Evolutionary conservation across 108 stramenopile genomes (phyloP), one percentile per base, ranked within the genome.

Genomic region (Fistulifera solaris): DNA sequence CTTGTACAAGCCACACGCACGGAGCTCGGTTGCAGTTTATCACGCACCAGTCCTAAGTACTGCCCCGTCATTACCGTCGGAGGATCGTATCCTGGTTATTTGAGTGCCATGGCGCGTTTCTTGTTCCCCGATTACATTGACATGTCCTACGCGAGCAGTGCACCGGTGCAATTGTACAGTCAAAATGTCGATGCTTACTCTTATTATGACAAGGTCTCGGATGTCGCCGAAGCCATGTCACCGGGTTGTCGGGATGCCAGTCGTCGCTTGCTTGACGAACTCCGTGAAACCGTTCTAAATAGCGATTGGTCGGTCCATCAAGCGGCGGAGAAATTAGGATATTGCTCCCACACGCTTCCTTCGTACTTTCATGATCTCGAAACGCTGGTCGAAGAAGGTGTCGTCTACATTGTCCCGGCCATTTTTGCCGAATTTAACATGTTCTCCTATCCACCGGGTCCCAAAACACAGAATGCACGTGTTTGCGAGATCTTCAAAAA

Each of bases 81-180:
- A 22, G 89, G 89, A 18, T 78, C 76, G 24, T 91, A 91, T 66
- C 89, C 89, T 1, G 89, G 89, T 14, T 91, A 81, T 61, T 58
- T 91, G 18, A 61, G 70, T 13, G 82, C 83, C 54, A 68, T 82
- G 71, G 69, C 82, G 21, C 71, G 89, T 1, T 45, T 87, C 17
- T 42, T 63, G 39, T 70, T 73, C 59, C 76, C 85, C 10, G 64
- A 87, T 38, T 59, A 71, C 35, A 73, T 85, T 0, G 89, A 91
- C 48, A 80, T 81, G 39, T 66, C 78, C 10, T 91, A 91, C 58
- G 73, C 89, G 10, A 69, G 66, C 4, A 70, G 70, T 18, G 89
- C 89, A 17, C 89, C 89, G 1, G 54, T 91, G 67, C 68, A 70
- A 46, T 75, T 91, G 25, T 87, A 91, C 64, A 76, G 75, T 38